These are phyloP conservation scores for Neurospora terricola DNA, from an alignment of 495 filamentous ascomycete genomes.

Conservation along the genomic window DNA sequence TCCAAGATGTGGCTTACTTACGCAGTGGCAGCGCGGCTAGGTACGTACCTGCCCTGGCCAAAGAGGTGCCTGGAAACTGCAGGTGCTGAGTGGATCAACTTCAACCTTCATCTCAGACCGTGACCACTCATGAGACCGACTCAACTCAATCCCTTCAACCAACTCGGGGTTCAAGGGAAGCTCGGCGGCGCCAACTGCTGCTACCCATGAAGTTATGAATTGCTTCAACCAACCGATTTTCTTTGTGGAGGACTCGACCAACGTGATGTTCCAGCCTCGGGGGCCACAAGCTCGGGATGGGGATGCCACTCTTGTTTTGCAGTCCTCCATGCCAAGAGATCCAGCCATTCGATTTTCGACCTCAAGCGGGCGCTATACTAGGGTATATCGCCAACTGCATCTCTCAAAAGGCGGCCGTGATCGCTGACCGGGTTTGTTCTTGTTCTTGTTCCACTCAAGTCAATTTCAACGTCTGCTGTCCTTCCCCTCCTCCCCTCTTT, in stretches of 20 bases:
- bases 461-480: neutral
- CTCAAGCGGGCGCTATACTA: neutral
- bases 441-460: neutral
- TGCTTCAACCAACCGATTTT: slow-evolving; percentile 16
- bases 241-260: neutral
- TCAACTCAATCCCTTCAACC: neutral
- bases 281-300: neutral
- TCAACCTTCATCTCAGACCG: neutral
- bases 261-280: neutral
- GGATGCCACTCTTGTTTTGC: neutral
- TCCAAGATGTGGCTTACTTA: neutral
- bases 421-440: neutral
- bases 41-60: neutral
- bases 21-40: neutral
- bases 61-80: neutral
- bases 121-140: neutral
- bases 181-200: neutral
- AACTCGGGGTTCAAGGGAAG: neutral
- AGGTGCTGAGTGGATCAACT: slow-evolving; percentile 6
- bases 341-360: neutral
- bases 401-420: neutral
- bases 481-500: neutral
- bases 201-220: neutral
- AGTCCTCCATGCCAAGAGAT: neutral
- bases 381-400: neutral